These are phyloP conservation scores for Ustilago cynodontis DNA, from an alignment of 1,284 basidiomycete genomes.

Conservation along the genomic window DNA sequence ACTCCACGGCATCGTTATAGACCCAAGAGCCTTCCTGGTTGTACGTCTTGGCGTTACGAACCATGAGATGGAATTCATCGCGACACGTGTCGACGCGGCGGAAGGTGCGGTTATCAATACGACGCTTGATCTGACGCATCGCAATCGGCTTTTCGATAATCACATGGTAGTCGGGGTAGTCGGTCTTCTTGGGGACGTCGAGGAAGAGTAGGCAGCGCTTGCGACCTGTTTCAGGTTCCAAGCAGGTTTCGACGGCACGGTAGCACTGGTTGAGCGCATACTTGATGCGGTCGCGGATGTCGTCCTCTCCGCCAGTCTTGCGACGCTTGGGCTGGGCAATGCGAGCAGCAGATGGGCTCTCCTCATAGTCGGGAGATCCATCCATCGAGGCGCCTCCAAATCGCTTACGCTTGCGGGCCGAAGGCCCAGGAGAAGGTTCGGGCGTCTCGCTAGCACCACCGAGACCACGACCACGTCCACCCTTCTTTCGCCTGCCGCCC, in stretches of 20 bases:
- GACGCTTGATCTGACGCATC: constrained; percentile 87
- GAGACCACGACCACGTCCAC: constrained; percentile 38
- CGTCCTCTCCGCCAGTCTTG: constrained; percentile 75
- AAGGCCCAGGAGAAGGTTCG: constrained; percentile 59
- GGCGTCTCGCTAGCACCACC: constrained; percentile 48
- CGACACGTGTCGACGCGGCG: constrained; percentile 81
- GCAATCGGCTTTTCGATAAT: constrained; percentile 82
- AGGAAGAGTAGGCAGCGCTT: constrained; percentile 68
- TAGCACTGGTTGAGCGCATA: constrained; percentile 84
- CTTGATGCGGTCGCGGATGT: constrained; percentile 77
- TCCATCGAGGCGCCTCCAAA: constrained; percentile 48
- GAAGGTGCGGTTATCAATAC: constrained; percentile 80
- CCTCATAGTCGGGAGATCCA: constrained; percentile 46
- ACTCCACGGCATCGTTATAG: constrained; percentile 81
- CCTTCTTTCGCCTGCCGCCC: constrained; percentile 46
- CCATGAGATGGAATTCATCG: constrained; percentile 88
- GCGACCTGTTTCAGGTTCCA: constrained; percentile 76
- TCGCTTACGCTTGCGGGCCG: constrained; percentile 63
- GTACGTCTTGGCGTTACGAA: constrained; percentile 82
- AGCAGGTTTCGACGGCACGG: constrained; percentile 81
- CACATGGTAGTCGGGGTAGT: constrained; percentile 85
- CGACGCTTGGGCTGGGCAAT: constrained; percentile 74
- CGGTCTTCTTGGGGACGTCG: constrained; percentile 73
- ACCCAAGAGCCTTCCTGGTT: constrained; percentile 82
- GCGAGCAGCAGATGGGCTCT: constrained; percentile 38